Percentiles rank a stretch among this genome's conserved stretches.
Conservation (phyloP, 2,329 filamentous ascomycete species). For the Camillea tinctor region DNA sequence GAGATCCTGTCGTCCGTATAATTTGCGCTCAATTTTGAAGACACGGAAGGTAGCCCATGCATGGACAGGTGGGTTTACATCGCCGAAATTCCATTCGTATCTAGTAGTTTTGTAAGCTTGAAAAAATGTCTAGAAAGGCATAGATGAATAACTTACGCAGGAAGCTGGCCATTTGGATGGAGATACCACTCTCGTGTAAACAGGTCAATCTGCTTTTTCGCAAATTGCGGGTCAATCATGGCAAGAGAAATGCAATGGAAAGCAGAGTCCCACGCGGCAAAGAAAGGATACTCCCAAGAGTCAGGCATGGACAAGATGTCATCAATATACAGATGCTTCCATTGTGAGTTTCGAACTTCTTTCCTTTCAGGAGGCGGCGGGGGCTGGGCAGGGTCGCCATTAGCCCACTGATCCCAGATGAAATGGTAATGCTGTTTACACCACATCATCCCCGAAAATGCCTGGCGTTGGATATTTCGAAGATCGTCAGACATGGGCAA, state of each 20-base stretch:
- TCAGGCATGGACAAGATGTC: constrained; percentile 97
- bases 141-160: constrained; percentile 60
- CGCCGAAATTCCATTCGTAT: constrained; percentile 95
- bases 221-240: constrained; percentile 97
- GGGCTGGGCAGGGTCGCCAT: constrained; percentile 84
- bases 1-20: constrained; percentile 91
- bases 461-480: constrained; percentile 91
- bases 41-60: constrained; percentile 94
- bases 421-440: constrained; percentile 97
- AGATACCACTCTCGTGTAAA: constrained; percentile 99
- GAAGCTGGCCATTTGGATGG: constrained; percentile 93
- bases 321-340: constrained; percentile 94
- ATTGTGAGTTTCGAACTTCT: constrained; percentile 78
- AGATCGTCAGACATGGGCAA: constrained; percentile 91
- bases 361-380: constrained; percentile 81
- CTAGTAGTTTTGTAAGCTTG: constrained; percentile 33
- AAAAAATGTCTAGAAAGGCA: neutral
- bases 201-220: constrained; percentile 95
- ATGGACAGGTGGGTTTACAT: constrained; percentile 95
- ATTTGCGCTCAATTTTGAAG: constrained; percentile 97
- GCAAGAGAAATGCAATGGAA: constrained; percentile 95
- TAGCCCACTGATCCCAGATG: constrained; percentile 97
- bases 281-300: constrained; percentile 98
- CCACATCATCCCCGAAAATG: constrained; percentile 97
- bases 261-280: constrained; percentile 94